Evolutionary conservation across 176 grass and related monocot species (phyloP).

Genomic region (Ensete glaucum): DNA sequence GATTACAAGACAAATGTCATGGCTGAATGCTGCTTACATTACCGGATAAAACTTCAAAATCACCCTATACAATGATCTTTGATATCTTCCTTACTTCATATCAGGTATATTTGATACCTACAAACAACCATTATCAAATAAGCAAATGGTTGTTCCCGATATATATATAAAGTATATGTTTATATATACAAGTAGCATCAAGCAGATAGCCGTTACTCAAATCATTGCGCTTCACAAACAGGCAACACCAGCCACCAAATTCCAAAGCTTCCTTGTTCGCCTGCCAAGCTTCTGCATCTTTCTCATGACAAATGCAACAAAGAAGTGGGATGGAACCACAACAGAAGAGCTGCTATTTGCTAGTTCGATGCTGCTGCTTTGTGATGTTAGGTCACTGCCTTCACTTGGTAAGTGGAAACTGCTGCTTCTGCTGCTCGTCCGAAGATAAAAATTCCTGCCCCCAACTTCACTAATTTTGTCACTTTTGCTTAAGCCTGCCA

Average conservation of each 20-base stretch:
- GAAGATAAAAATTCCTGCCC: constrained; percentile 70
- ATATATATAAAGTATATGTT: too few relatives aligned
- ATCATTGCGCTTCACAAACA: constrained; percentile 7
- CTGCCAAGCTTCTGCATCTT: constrained; percentile 34
- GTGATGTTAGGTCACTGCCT: constrained; percentile 15
- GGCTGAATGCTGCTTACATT: too few relatives aligned
- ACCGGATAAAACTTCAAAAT: too few relatives aligned
- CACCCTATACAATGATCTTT: too few relatives aligned
- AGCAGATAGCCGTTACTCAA: too few relatives aligned
- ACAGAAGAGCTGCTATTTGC: too few relatives aligned
- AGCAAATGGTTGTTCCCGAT: neutral
- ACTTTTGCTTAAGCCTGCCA: constrained; percentile 59
- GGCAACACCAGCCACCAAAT: constrained; percentile 27
- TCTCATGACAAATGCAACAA: constrained; percentile 25
- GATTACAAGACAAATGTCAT: too few relatives aligned
- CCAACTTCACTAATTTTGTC: constrained; percentile 79
- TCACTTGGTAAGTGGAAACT: constrained; percentile 19
- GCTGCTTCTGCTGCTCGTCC: constrained; percentile 36
- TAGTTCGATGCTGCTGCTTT: neutral
- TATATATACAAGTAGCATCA: too few relatives aligned
- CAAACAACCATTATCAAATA: constrained; percentile 1
- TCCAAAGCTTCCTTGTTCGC: constrained; percentile 33
- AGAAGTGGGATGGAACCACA: constrained; percentile 17
- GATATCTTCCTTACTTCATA: too few relatives aligned
- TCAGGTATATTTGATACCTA: too few relatives aligned